Percentiles rank a stretch among this genome's conserved stretches.
These are phyloP conservation scores for Sinapis alba DNA, from an alignment of 441 rosid species.

Conservation along the genomic window DNA sequence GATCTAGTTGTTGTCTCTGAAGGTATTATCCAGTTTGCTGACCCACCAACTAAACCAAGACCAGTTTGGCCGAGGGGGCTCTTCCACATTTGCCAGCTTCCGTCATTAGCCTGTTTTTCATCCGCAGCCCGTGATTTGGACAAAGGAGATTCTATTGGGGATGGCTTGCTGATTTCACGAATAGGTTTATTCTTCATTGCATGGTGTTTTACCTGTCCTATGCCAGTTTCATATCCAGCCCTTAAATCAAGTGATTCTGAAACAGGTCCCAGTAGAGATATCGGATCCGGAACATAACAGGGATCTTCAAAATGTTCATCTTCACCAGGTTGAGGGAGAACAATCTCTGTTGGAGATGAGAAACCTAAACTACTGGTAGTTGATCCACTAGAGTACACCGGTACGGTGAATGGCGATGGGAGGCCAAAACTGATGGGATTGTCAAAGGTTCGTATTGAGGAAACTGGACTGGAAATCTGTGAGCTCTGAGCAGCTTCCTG, in stretches of 20 bases:
- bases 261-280: constrained; percentile 87
- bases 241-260: constrained; percentile 92
- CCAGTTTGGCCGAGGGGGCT: constrained; percentile 72
- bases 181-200: constrained; percentile 20
- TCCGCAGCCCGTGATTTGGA: constrained; percentile 54
- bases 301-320: constrained; percentile 96
- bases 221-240: constrained; percentile 51
- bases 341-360: constrained; percentile 62
- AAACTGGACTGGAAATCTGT: constrained; percentile 47
- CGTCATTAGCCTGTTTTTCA: constrained; percentile 64
- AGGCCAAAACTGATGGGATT: constrained; percentile 89
- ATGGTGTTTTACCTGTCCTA: constrained; percentile 47
- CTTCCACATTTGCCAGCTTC: constrained; percentile 97
- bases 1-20: constrained; percentile 47
- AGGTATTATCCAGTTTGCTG: constrained; percentile 39
- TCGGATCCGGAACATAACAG: constrained; percentile 84
- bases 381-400: constrained; percentile 50
- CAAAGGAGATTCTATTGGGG: constrained; percentile 93
- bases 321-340: constrained; percentile 49
- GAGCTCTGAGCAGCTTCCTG: constrained; percentile 59
- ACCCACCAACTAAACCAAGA: not conserved
- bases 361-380: constrained; percentile 68
- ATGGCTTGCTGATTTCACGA: constrained; percentile 72
- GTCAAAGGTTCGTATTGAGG: constrained; percentile 65
- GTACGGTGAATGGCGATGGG: constrained; percentile 65